Percentiles rank a stretch among this genome's conserved stretches.
Evolutionary conservation across 1,284 basidiomycete genomes (phyloP).

Genomic region (Ceratobasidium sp.): DNA sequence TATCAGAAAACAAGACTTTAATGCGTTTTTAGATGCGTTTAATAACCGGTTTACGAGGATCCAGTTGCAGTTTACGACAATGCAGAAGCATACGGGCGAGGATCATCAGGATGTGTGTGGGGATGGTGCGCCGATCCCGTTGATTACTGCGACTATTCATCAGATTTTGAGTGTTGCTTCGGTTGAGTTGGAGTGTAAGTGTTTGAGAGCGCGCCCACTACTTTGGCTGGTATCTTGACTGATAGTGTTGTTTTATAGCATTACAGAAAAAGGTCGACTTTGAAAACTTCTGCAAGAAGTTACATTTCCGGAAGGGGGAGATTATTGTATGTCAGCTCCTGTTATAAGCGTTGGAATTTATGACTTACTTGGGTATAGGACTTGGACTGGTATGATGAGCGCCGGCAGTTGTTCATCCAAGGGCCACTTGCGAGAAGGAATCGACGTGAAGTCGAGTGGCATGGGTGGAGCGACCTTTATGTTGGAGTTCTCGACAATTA

Average conservation of each 20-base stretch:
- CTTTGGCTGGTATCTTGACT: neutral
- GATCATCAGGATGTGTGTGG: constrained; percentile 73
- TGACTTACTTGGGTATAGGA: constrained; percentile 65
- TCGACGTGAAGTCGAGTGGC: constrained; percentile 68
- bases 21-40: constrained; percentile 86
- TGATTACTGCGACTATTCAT: constrained; percentile 25
- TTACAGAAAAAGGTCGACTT: constrained; percentile 77
- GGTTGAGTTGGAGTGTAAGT: constrained; percentile 33
- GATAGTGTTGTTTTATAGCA: constrained; percentile 17
- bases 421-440: constrained; percentile 68
- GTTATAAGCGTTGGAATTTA: neutral
- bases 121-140: constrained; percentile 64
- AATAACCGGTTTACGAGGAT: constrained; percentile 85
- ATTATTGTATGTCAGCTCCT: constrained; percentile 71
- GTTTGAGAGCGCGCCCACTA: neutral
- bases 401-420: constrained; percentile 76
- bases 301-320: constrained; percentile 81
- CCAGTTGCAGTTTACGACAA: constrained; percentile 77
- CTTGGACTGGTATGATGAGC: constrained; percentile 81
- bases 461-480: constrained; percentile 74
- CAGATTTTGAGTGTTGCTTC: constrained; percentile 51
- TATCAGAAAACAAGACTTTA: constrained; percentile 81
- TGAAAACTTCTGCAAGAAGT: constrained; percentile 80
- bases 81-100: constrained; percentile 73
- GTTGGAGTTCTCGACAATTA: constrained; percentile 81